Conservation (phyloP, 345 rosid genomes). For the Rhizophora apiculata region DNA sequence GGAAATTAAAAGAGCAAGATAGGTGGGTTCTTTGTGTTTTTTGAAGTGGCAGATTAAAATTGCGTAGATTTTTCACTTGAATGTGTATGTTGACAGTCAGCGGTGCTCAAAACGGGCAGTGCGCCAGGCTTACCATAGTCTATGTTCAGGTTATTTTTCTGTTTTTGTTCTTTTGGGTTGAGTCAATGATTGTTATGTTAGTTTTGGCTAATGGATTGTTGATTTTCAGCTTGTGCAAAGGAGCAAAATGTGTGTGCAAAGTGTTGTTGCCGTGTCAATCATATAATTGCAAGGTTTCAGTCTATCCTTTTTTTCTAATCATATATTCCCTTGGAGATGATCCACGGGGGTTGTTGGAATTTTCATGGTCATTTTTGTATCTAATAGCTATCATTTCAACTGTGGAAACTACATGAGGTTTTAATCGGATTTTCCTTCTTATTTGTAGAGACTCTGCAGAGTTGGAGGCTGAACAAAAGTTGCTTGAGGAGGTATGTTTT, state of each 20-base stretch:
- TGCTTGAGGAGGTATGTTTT: conserved; percentile 63
- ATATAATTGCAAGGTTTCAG: conserved; percentile 64
- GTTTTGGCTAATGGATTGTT: neutral
- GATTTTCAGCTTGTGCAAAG: conserved; percentile 78
- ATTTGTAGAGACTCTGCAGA: conserved; percentile 58
- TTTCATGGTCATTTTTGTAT: neutral
- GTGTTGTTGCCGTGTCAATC: conserved; percentile 58
- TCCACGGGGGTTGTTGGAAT: neutral
- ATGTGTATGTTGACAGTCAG: conserved; percentile 40
- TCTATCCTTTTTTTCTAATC: too few relatives aligned
- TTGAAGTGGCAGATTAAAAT: neutral
- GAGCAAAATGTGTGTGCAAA: conserved; percentile 87
- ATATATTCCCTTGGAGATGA: too few relatives aligned
- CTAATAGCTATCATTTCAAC: neutral
- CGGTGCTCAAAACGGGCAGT: conserved; percentile 71
- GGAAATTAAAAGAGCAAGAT: neutral
- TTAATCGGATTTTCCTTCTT: neutral
- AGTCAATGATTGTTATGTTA: neutral
- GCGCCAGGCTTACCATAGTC: conserved; percentile 92
- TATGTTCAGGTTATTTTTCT: conserved; percentile 72
- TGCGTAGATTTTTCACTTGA: neutral
- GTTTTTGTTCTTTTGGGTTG: neutral
- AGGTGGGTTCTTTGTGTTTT: neutral
- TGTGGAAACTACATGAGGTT: neutral
- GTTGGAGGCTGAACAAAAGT: conserved; percentile 79